These are phyloP conservation scores for Kazachstania bromeliacearum DNA, from an alignment of 805 yeast genomes.

Conservation along the genomic window DNA sequence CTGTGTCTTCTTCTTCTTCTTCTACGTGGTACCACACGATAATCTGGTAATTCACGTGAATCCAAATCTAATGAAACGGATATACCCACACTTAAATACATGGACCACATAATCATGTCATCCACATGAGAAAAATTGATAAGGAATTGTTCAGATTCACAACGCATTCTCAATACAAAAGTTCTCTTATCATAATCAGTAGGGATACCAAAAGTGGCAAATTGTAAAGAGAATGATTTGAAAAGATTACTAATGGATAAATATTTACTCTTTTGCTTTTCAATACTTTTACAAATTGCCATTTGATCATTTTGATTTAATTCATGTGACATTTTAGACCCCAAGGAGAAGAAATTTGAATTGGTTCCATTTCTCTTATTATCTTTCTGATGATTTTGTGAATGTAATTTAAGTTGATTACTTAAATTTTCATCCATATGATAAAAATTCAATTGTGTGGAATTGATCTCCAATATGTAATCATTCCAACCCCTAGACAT, in stretches of 20 bases:
- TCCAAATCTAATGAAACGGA: conserved; percentile 72
- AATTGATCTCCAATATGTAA: conserved; percentile 64
- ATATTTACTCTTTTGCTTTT: conserved; percentile 15
- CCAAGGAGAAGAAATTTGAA: conserved; percentile 10
- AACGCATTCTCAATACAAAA: conserved; percentile 62
- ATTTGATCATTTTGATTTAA: conserved; percentile 24
- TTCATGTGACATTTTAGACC: conserved; percentile 15
- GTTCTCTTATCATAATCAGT: conserved; percentile 67
- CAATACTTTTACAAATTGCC: conserved; percentile 14
- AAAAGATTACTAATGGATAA: conserved; percentile 33
- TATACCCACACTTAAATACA: conserved; percentile 61
- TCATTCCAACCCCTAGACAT: conserved; percentile 62
- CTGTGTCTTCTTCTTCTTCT: conserved; percentile 55
- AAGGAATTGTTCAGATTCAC: conserved; percentile 76
- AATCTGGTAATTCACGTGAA: conserved; percentile 62
- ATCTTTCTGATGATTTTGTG: conserved; percentile 12
- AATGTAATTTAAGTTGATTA: conserved; percentile 15
- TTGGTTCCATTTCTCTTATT: background rate
- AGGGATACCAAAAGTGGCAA: conserved; percentile 77
- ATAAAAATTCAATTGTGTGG: conserved; percentile 76
- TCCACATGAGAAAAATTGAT: conserved; percentile 53
- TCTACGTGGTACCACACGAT: conserved; percentile 74
- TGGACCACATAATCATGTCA: conserved; percentile 72
- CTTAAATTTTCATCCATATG: conserved; percentile 31
- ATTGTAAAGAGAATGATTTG: conserved; percentile 73